These are phyloP conservation scores for Parietaria judaica DNA, from an alignment of 306 rosid species.

Conservation along the genomic window DNA sequence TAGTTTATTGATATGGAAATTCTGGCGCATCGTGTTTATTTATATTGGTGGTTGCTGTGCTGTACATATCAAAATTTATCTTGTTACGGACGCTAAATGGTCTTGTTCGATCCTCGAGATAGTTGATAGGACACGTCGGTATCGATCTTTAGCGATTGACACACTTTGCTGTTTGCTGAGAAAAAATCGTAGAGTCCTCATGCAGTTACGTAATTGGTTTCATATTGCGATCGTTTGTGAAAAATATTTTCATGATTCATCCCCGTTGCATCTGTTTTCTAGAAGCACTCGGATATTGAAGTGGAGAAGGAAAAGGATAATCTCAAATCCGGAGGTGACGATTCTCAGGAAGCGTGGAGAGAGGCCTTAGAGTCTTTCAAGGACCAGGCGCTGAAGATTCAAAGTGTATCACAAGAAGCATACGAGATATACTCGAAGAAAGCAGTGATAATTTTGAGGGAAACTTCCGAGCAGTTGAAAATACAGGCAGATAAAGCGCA, in stretches of 20 bases:
- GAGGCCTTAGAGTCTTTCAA: constrained; percentile 60
- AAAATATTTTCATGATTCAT: background rate
- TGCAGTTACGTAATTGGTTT: background rate
- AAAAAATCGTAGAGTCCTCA: background rate
- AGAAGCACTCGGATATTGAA: constrained; percentile 49
- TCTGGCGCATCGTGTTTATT: too few relatives aligned
- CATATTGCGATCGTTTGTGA: too few relatives aligned
- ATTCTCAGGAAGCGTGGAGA: constrained; percentile 76
- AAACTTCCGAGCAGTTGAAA: constrained; percentile 64
- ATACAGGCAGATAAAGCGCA: constrained; percentile 72
- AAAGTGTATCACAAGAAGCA: constrained; percentile 71
- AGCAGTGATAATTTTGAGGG: constrained; percentile 55
- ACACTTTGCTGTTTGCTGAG: too few relatives aligned
- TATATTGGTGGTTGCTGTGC: background rate
- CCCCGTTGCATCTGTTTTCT: background rate
- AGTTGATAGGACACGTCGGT: background rate
- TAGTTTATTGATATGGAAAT: too few relatives aligned
- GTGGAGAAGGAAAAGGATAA: constrained; percentile 39
- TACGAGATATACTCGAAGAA: constrained; percentile 71
- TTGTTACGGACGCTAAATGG: background rate
- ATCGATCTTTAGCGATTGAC: too few relatives aligned
- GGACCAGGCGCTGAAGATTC: constrained; percentile 74
- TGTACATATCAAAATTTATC: background rate
- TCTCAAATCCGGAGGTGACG: constrained; percentile 32
- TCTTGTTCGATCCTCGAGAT: too few relatives aligned